Evolutionary conservation across 371 early-diverging fungal genomes (phyloP).

Genomic region (Furculomyces boomerangus): DNA sequence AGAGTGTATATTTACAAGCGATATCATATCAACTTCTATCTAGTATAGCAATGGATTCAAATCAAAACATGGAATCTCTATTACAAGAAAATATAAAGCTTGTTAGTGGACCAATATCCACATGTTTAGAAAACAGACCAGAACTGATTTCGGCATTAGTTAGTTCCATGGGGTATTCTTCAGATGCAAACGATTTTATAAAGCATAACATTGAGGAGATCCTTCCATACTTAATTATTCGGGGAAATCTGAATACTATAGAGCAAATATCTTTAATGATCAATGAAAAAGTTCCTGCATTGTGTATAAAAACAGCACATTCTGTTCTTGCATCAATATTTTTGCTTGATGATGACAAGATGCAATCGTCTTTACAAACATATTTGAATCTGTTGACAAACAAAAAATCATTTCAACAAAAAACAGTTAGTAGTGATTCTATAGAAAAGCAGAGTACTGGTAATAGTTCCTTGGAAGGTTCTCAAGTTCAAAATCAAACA

Average conservation of each 20-base stretch:
- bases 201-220: not conserved
- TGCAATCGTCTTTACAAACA: not conserved
- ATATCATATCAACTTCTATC: not conserved
- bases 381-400: not conserved
- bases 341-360: constrained; percentile 1
- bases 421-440: not conserved
- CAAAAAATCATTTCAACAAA: not conserved
- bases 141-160: not conserved
- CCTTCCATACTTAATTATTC: constrained; percentile 1
- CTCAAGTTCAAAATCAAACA: not conserved
- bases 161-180: not conserved
- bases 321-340: not conserved
- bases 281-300: not conserved
- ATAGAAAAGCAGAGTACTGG: not conserved
- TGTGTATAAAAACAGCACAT: constrained; percentile 3
- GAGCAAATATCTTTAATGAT: not conserved
- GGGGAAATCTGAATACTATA: not conserved
- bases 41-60: not conserved
- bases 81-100: not conserved
- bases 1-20: not conserved
- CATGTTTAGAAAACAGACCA: not conserved
- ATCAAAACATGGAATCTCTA: not conserved
- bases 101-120: not conserved
- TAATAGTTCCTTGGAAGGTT: not conserved
- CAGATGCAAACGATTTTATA: not conserved